Evolutionary conservation across 495 filamentous ascomycete species (phyloP), one percentile per base, ranked within the genome.

Genomic region (Hypoxylon lienhwacheense): DNA sequence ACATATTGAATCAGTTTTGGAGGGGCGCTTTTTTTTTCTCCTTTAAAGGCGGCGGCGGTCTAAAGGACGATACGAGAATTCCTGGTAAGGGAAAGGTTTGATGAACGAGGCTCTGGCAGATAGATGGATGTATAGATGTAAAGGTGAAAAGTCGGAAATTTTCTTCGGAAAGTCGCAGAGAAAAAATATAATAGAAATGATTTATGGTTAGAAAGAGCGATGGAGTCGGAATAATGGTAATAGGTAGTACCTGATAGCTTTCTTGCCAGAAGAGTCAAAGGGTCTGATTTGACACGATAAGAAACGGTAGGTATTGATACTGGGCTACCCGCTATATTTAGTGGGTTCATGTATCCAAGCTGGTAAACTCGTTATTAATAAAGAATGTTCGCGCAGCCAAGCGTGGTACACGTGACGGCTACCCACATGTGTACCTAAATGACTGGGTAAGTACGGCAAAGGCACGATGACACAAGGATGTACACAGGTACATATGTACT

Each of bases 1-100:
- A 96, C 91, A 97, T 97, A 40, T 31, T 77, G 66, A 33, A 33
- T 16, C 17, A 35, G 10, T 24, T 5, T 50, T 34, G 22, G 22
- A 25, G 20, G 19, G 29, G 8, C 7, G 8, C 39, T 7, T 14
- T n/a, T n/a, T n/a, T n/a, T n/a, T n/a, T n/a, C n/a, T n/a, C n/a
- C n/a, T n/a, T 21, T 12, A 20, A 19, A 45, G 4, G 37, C 26
- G 33, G 25, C 11, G 53, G 33, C 28, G 26, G 32, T 45, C 15
- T 45, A 15, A 16, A 20, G 34, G 29, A 14, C 12, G 12, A 29
- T 42, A 7, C 39, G n/a, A 5, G 26, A 37, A 26, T 25, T 31
- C 21, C 35, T 21, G n/a, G n/a, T n/a, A 12, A 4, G 21, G 17
- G 16, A 11, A 20, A 37, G 17, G 12, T 22, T 7, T 21, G 32